phyloP scores from a whole-genome alignment of 148 eudicot species.

The Fagopyrum homotropicum region DNA sequence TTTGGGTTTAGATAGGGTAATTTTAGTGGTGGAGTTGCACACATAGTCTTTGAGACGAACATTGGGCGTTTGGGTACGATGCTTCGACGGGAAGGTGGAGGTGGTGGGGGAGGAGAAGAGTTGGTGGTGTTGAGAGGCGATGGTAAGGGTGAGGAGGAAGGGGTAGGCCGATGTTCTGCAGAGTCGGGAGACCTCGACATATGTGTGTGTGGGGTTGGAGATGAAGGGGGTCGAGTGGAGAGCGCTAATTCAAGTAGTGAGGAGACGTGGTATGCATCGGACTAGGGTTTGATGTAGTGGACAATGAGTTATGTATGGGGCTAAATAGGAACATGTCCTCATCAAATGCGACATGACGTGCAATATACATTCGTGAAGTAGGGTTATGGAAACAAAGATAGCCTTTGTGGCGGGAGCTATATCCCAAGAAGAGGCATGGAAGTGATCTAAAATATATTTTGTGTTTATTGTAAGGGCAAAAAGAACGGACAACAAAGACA shows the following conservation, averaged over 20 bases:
- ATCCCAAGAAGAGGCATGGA: background rate
- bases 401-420: background rate
- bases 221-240: too few relatives aligned
- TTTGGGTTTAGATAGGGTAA: too few relatives aligned
- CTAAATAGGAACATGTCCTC: too few relatives aligned
- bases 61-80: background rate
- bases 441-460: background rate
- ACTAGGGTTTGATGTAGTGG: background rate
- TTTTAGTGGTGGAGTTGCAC: too few relatives aligned
- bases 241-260: background rate
- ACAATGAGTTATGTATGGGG: background rate
- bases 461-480: background rate
- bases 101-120: too few relatives aligned
- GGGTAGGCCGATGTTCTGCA: too few relatives aligned
- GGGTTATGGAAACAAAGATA: background rate
- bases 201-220: too few relatives aligned
- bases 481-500: background rate
- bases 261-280: background rate
- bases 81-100: background rate
- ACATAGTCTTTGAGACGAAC: too few relatives aligned
- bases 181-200: too few relatives aligned
- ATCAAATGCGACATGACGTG: too few relatives aligned
- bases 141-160: background rate
- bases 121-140: background rate
- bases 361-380: too few relatives aligned